These are phyloP conservation scores for Coniochaeta sp. DNA, from an alignment of 2,329 filamentous ascomycete species.

Conservation along the genomic window DNA sequence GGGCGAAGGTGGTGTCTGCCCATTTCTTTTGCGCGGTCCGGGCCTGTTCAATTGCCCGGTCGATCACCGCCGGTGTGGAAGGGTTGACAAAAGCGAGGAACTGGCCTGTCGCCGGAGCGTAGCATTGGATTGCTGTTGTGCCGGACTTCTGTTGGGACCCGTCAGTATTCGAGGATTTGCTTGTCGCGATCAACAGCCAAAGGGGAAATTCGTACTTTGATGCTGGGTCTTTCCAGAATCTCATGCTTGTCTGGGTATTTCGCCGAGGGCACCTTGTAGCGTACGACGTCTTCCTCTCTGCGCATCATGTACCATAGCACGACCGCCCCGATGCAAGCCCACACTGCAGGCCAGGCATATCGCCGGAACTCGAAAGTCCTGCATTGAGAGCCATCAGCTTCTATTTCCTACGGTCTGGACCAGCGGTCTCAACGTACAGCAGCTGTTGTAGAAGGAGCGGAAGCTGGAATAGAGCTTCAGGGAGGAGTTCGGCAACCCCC, in stretches of 20 bases:
- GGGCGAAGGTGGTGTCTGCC: constrained; percentile 68
- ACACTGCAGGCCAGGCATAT: background rate
- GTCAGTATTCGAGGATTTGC: constrained; percentile 6
- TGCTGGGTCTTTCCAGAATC: constrained; percentile 49
- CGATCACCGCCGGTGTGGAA: constrained; percentile 67
- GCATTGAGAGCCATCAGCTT: background rate
- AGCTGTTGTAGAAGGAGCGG: background rate
- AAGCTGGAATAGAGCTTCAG: background rate
- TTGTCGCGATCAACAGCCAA: background rate
- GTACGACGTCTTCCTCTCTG: constrained; percentile 34
- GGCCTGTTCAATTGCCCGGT: constrained; percentile 68
- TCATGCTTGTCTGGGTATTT: constrained; percentile 50
- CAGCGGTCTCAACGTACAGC: background rate
- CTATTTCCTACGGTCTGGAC: background rate
- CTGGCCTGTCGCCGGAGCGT: constrained; percentile 82
- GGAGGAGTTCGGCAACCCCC: background rate
- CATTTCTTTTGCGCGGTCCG: constrained; percentile 69
- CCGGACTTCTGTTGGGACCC: constrained; percentile 41
- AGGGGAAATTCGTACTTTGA: constrained; percentile 40
- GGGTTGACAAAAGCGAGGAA: constrained; percentile 75
- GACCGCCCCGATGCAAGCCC: background rate
- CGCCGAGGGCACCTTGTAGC: constrained; percentile 56
- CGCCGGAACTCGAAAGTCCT: background rate
- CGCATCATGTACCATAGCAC: constrained; percentile 16
- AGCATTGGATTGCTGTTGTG: constrained; percentile 69